A percentile compares a stretch with the other conserved stretches of the same genome.
These are phyloP conservation scores for Arthroderma uncinatum DNA, from an alignment of 2,329 filamentous ascomycete genomes.

Conservation along the genomic window DNA sequence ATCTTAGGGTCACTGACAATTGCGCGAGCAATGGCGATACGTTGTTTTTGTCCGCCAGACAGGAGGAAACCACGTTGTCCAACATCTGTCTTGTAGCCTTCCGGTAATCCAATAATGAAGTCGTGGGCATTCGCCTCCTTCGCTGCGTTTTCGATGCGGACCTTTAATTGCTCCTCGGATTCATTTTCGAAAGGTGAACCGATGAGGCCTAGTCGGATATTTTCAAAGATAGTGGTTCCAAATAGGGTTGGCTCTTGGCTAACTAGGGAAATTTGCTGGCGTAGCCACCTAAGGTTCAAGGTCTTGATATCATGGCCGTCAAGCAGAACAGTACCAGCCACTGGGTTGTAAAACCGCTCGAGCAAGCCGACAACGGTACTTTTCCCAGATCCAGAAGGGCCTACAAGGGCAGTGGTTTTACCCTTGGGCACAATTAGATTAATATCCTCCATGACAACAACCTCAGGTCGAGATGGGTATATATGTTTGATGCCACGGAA, in stretches of 20 bases:
- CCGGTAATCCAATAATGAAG: slow-evolving; percentile 69
- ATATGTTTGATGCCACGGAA: slow-evolving; percentile 79
- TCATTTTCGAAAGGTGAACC: slow-evolving; percentile 66
- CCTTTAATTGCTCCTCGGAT: slow-evolving; percentile 54
- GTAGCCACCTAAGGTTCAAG: slow-evolving; percentile 80
- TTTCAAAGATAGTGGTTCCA: slow-evolving; percentile 75
- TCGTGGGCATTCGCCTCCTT: slow-evolving; percentile 90
- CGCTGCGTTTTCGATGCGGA: slow-evolving; percentile 68
- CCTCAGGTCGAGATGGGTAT: slow-evolving; percentile 85
- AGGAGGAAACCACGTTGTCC: slow-evolving; percentile 87
- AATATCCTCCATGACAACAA: slow-evolving; percentile 76
- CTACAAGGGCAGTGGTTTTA: slow-evolving; percentile 86
- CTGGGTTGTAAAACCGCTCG: slow-evolving; percentile 87
- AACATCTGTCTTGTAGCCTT: slow-evolving; percentile 89
- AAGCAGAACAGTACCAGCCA: slow-evolving; percentile 64
- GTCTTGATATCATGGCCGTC: slow-evolving; percentile 73
- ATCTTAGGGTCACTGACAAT: slow-evolving; percentile 87
- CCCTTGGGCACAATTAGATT: slow-evolving; percentile 71
- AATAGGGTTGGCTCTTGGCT: slow-evolving; percentile 90
- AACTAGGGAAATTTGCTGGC: slow-evolving; percentile 84
- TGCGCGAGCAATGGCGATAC: slow-evolving; percentile 85
- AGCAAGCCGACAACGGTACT: slow-evolving; percentile 87
- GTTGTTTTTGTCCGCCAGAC: slow-evolving; percentile 92
- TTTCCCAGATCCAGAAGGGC: slow-evolving; percentile 88
- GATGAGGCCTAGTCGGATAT: slow-evolving; percentile 82